Evolutionary conservation across 2,329 filamentous ascomycete species (phyloP), one percentile per base, ranked within the genome.

Genomic region (Epichloe brachyelytri): DNA sequence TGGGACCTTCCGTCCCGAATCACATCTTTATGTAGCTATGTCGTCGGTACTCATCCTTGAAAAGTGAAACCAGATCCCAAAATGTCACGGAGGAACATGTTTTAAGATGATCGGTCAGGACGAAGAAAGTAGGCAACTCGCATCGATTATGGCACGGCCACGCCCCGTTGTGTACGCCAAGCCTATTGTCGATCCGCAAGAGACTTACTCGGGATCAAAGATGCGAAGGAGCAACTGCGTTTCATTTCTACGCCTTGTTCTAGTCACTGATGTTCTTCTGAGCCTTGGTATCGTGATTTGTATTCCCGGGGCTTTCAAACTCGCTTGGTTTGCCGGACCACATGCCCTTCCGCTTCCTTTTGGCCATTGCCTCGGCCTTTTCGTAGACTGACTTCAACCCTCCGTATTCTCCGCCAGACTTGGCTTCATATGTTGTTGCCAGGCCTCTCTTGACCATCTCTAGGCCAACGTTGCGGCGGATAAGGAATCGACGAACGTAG

Each of bases 341-440:
- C 71, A 97, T 79, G 0, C 87, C 87, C 58, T 71, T 72, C 55
- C 78, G 78, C 62, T 75, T 77, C 55, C 63, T 70, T 70, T 81
- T 87, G 3, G 87, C 86, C 64, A 72, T 72, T 45, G 72, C 75
- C 68, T 90, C 83, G 5, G 82, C 82, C 54, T 71, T 75, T 56
- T 79, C 76, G 63, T 91, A 91, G 53, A 75, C 66, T 46, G 72
- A 69, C 59, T 82, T 79, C 51, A 78, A 72, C 0, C 82, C 80
- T 22, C 93, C 93, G 73, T 93, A 98, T 64, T 97, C 93, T 19
- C 80, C 85, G 3, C 91, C 93, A 5, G 75, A 78, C 68, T 95
- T 97, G 30, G 88, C 91, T 69, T 97, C 93, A 65, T 97, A 98
- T 3, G 93, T 85, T 2, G 88, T 95, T 40, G 91, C 93, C 56